A percentile compares a stretch with the other conserved stretches of the same genome.
phyloP scores from a whole-genome alignment of 2,329 filamentous ascomycete species.

The Aureobasidium sp. region DNA sequence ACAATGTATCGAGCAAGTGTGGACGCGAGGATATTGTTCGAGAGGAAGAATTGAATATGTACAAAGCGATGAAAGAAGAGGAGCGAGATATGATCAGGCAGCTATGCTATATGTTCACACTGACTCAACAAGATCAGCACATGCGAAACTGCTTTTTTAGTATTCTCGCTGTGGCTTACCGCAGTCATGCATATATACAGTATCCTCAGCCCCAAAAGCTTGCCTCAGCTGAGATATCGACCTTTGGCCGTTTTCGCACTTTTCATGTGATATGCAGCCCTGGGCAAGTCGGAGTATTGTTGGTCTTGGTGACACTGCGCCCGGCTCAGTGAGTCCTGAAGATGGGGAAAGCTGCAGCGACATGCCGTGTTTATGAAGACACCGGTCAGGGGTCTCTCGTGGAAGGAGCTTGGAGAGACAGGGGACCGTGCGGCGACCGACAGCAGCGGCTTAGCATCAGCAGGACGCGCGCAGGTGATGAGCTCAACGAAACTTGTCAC shows the following conservation, averaged over 20 bases:
- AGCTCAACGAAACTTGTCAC: not conserved
- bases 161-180: conserved; percentile 15
- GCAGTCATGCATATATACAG: conserved; percentile 15
- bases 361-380: conserved; percentile 5
- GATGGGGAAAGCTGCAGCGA: conserved; percentile 9
- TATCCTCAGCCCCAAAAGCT: conserved; percentile 7
- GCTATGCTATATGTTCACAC: not conserved
- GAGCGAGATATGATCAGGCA: not conserved
- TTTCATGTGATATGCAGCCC: conserved; percentile 14
- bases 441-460: too few species aligned
- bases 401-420: conserved; percentile 5
- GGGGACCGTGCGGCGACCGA: conserved; percentile 5
- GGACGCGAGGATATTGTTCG: not conserved
- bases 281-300: not conserved
- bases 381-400: conserved; percentile 1
- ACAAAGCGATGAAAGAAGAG: not conserved
- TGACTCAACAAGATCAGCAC: not conserved
- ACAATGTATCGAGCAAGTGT: not conserved
- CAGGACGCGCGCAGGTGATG: conserved; percentile 13
- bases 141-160: not conserved
- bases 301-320: not conserved
- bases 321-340: not conserved
- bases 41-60: not conserved
- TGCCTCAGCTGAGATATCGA: conserved; percentile 11
- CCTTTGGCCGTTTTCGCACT: conserved; percentile 2